Percentiles rank a stretch among this genome's conserved stretches.
Conservation (phyloP, 805 yeast species). For the Candida boleticola region DNA sequence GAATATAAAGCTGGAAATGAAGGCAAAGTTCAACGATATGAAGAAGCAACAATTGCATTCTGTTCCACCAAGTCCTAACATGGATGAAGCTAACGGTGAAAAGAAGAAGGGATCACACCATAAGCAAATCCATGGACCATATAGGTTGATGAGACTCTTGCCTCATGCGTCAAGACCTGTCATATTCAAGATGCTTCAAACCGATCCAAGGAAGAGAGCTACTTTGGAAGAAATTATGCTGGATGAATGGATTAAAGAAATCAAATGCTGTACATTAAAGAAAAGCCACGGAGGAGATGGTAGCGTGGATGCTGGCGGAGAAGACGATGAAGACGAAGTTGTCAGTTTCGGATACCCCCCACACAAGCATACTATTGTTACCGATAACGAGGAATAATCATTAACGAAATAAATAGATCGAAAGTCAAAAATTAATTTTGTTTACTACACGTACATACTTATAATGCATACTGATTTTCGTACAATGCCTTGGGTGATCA, state of each 20-base stretch:
- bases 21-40: slow-evolving; percentile 24
- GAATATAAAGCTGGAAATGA: slow-evolving; percentile 31
- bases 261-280: slow-evolving; percentile 56
- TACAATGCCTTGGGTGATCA: no score
- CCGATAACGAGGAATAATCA: slow-evolving; percentile 15
- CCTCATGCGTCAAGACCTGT: slow-evolving; percentile 85
- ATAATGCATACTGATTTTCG: no score
- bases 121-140: slow-evolving; percentile 77
- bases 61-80: slow-evolving; percentile 7
- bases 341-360: slow-evolving; percentile 35
- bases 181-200: slow-evolving; percentile 59
- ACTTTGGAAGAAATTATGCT: slow-evolving; percentile 60
- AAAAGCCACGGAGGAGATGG: slow-evolving; percentile 16
- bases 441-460: no score
- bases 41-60: slow-evolving; percentile 11
- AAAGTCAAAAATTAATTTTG: neutral
- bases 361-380: slow-evolving; percentile 41
- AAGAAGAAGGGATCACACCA: slow-evolving; percentile 37
- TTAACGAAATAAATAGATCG: neutral
- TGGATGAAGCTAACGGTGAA: slow-evolving; percentile 12
- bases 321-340: slow-evolving; percentile 37
- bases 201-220: slow-evolving; percentile 63
- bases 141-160: slow-evolving; percentile 71
- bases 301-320: slow-evolving; percentile 20
- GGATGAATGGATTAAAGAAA: slow-evolving; percentile 71